These are phyloP conservation scores for Stephania japonica DNA, from an alignment of 164 flowering plant genomes.

Conservation along the genomic window DNA sequence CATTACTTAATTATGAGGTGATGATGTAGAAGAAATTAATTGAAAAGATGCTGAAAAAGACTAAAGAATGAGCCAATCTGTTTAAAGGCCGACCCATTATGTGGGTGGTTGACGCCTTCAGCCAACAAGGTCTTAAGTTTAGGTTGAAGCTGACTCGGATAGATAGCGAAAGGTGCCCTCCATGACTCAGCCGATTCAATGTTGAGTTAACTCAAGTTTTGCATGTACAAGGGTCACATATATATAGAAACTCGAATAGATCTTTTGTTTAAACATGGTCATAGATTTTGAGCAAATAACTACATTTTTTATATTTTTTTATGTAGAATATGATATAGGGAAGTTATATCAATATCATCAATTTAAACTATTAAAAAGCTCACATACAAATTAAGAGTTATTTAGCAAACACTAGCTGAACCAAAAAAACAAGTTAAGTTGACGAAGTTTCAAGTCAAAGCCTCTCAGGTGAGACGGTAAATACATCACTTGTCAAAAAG, in stretches of 20 bases:
- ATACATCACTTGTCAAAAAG: no score
- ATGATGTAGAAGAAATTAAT: constrained; percentile 1
- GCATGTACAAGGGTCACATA: no score
- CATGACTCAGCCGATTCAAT: background rate
- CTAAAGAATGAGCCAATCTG: constrained; percentile 7
- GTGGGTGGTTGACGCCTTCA: constrained; percentile 31
- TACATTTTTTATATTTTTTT: no score
- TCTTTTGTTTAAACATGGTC: no score
- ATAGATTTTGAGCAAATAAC: no score
- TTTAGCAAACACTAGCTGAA: background rate
- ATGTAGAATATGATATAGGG: no score
- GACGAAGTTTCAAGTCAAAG: no score
- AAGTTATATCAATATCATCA: no score
- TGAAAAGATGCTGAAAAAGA: constrained; percentile 4
- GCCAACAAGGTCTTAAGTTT: background rate
- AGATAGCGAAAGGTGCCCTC: background rate
- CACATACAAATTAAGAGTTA: background rate
- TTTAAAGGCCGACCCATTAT: constrained; percentile 33
- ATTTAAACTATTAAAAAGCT: background rate
- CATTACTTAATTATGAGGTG: background rate
- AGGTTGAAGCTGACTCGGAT: background rate
- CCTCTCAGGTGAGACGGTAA: no score
- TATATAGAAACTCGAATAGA: no score
- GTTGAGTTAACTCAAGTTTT: background rate
- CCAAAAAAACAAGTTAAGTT: no score